Evolutionary conservation across 2,329 filamentous ascomycete genomes (phyloP), one percentile per base, ranked within the genome.

Genomic region (Dryadomyces sulphureus): DNA sequence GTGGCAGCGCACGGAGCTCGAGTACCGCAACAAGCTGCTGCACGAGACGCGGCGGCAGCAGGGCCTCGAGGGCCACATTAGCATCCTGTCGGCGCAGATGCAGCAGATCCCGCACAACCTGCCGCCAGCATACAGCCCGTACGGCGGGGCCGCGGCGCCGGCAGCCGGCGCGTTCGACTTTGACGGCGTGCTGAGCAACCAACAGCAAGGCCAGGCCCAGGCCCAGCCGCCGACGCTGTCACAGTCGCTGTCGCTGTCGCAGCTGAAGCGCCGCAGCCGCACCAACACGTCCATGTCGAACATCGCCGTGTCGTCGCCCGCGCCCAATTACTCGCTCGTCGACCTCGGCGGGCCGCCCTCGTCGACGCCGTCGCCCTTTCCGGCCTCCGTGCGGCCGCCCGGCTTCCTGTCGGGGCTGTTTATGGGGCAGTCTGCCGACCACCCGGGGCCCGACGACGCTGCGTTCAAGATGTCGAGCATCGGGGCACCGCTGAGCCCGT

Each of bases 401-500:
- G 66, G 67, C 5, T 79, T 77, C 54, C 64, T 68, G 5, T 69
- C 67, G 5, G 67, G 68, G 1, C 69, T 75, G 7, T 79, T 71
- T 43, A 67, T 73, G 59, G 68, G 71, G 41, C 60, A 67, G 38
- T 62, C 66, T 1, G 55, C 62, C 4, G 67, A 69, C 51, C 60
- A 54, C 54, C 65, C 50, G 54, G 68, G 50, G 55, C 59, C 79
- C 46, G 76, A 75, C 6, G 80, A 84, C 27, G 72, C 76, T 2
- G 79, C 82, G 17, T 63, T 81, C 5, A 75, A 75, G 48, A 69
- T 69, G 17, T 59, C 82, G 32, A 77, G 72, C 3, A 73, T 70
- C 17, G 78, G 75, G 24, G 84, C 81, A 2, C 82, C 82, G 1
- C 74, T 90, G 59, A 89, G 83, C 54, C 85, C 85, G 2, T 83